Evolutionary conservation across 2,329 filamentous ascomycete species (phyloP).

Genomic region (Fusarium sp.): DNA sequence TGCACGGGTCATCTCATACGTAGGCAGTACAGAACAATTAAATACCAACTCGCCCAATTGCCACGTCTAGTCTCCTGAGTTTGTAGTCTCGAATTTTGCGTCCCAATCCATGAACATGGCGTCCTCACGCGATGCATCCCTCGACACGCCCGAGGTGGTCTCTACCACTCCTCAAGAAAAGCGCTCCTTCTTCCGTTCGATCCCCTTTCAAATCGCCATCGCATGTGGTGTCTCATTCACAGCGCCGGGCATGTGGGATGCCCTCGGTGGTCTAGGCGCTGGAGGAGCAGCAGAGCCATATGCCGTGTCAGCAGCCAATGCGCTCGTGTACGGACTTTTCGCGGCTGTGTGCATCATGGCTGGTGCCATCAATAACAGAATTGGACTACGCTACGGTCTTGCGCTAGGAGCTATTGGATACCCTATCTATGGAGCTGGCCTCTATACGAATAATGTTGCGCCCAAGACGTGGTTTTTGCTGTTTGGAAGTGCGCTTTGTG

Average conservation of each 20-base stretch:
- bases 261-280: conserved; percentile 45
- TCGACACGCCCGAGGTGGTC: conserved; percentile 1
- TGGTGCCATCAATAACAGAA: conserved; percentile 23
- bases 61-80: not conserved
- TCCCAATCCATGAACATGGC: conserved; percentile 4
- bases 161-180: not conserved
- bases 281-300: conserved; percentile 70
- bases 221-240: conserved; percentile 42
- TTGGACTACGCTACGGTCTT: not conserved
- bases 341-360: conserved; percentile 21
- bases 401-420: conserved; percentile 22
- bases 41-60: not conserved
- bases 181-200: conserved; percentile 28
- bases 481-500: conserved; percentile 54
- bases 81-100: not conserved
- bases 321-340: conserved; percentile 9
- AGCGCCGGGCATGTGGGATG: conserved; percentile 46
- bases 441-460: conserved; percentile 23
- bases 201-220: conserved; percentile 36
- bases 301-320: conserved; percentile 51
- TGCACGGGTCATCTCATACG: not conserved
- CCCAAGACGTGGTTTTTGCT: conserved; percentile 45
- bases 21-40: not conserved
- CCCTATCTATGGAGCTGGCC: conserved; percentile 12
- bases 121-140: conserved; percentile 13